Evolutionary conservation across 805 yeast species (phyloP).

Genomic region (Jamesozyma jinghongensis): DNA sequence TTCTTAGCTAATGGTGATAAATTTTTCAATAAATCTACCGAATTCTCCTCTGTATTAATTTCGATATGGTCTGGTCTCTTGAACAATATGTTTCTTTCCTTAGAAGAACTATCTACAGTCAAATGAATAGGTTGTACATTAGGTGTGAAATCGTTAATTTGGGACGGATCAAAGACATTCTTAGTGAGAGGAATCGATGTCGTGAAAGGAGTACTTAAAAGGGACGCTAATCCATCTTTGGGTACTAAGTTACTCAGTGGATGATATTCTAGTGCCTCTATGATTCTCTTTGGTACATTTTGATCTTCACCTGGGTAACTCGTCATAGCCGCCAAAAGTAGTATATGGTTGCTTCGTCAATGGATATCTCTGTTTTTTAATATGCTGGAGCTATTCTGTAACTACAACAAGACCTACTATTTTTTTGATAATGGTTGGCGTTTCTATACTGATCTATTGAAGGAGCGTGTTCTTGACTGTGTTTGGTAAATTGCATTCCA

Average conservation of each 20-base stretch:
- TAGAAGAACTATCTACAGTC: not conserved
- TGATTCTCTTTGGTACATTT: conserved; percentile 20
- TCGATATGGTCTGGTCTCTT: conserved; percentile 13
- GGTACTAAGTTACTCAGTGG: conserved; percentile 26
- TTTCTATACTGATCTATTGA: no score
- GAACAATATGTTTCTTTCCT: conserved; percentile 7
- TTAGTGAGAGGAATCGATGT: not conserved
- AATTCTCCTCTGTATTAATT: not conserved
- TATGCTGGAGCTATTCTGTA: no score
- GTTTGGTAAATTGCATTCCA: no score
- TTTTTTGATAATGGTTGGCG: no score
- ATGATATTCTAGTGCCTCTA: conserved; percentile 18
- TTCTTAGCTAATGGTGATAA: conserved; percentile 20
- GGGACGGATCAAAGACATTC: not conserved
- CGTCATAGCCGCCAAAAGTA: conserved; percentile 24
- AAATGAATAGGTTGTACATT: no score
- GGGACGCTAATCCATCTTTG: conserved; percentile 16
- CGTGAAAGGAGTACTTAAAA: conserved; percentile 10
- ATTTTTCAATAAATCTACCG: conserved; percentile 10
- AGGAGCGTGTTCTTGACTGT: no score
- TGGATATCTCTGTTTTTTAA: no score
- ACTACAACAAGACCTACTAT: no score
- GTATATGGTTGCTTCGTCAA: not conserved
- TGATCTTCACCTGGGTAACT: conserved; percentile 25
- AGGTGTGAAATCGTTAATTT: no score